These are phyloP conservation scores for Talaromyces sp. DNA, from an alignment of 2,329 filamentous ascomycete species.

Conservation along the genomic window DNA sequence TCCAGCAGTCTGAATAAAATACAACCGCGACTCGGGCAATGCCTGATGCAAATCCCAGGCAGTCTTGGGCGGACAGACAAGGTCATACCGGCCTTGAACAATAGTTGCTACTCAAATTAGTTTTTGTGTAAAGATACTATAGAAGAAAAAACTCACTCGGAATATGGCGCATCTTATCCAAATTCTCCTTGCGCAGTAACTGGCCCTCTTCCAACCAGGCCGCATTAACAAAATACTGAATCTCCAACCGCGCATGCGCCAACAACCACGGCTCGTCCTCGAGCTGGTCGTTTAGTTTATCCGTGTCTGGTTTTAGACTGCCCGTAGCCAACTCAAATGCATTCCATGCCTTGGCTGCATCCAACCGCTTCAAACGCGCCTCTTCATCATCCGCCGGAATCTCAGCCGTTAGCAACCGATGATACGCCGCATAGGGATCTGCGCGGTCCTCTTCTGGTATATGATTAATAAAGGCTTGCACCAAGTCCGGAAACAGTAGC, in stretches of 20 bases:
- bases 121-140: too few relatives aligned
- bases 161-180: slow-evolving; percentile 33
- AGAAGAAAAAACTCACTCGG: slow-evolving; percentile 13
- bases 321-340: slow-evolving; percentile 31
- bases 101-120: background rate
- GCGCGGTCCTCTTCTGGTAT: background rate
- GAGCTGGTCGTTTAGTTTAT: slow-evolving; percentile 17
- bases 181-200: slow-evolving; percentile 28
- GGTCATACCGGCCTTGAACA: background rate
- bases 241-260: slow-evolving; percentile 40
- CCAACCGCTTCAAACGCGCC: slow-evolving; percentile 19
- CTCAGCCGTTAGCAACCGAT: slow-evolving; percentile 14
- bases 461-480: background rate
- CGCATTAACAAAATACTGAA: slow-evolving; percentile 41
- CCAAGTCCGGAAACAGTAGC: background rate
- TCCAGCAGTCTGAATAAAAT: background rate
- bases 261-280: slow-evolving; percentile 28
- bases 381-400: background rate
- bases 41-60: slow-evolving; percentile 1
- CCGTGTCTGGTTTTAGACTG: slow-evolving; percentile 19
- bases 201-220: slow-evolving; percentile 41
- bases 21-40: background rate
- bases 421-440: background rate
- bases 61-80: background rate
- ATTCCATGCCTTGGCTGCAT: slow-evolving; percentile 33